Base-by-base conservation (phyloP, 257 asterid genomes). In the Solanum gandarillasii region DNA sequence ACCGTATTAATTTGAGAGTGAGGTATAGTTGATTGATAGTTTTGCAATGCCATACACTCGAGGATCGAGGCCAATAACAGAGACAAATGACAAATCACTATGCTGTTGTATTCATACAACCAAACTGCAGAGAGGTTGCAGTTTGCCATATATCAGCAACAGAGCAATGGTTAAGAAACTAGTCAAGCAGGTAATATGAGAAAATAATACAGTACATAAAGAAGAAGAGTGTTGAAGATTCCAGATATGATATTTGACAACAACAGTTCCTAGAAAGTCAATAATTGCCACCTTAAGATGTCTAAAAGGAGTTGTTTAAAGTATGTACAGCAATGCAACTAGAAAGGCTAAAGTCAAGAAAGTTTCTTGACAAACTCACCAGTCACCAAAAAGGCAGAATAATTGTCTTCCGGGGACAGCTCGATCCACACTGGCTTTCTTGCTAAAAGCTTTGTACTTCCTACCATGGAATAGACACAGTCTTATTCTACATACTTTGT, bases 351-450 rank as follows among this genome's bases (percentile, higher is more conserved):
- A 83, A 85, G 90, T 90, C 89, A 88, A 89, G 74, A 90, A 70
- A 68, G 87, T 85, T 86, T 71, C 81, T 88, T 83, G 92, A 90
- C 90, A 79, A 90, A 91, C 92, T 89, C 89, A 88, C 90, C 91
- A n/a, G 90, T 60, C 87, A 82, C 31, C 32, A 58, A 27, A 85
- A 62, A 85, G 86, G 65, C 43, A 60, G 79, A 83, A 86, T 12
- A 11, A 36, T 72, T 25, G 6, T 52, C 62, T 73, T 31, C 55
- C n/a, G 4, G 83, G 34, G 46, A 86, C 58, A 79, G 85, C 67
- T 8, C 31, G 7, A 65, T 68, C 39, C 86, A 83, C 55, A 34
- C 21, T 31, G 86, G 86, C 48, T 38, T 34, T 32, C 21, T 18
- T 7, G 81, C 86, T 87, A 85, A 39, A 70, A 71, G n/a, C n/a